Evolutionary conservation across 345 rosid genomes (phyloP), one percentile per base, ranked within the genome.

Genomic region (Rubroshorea leprosula): DNA sequence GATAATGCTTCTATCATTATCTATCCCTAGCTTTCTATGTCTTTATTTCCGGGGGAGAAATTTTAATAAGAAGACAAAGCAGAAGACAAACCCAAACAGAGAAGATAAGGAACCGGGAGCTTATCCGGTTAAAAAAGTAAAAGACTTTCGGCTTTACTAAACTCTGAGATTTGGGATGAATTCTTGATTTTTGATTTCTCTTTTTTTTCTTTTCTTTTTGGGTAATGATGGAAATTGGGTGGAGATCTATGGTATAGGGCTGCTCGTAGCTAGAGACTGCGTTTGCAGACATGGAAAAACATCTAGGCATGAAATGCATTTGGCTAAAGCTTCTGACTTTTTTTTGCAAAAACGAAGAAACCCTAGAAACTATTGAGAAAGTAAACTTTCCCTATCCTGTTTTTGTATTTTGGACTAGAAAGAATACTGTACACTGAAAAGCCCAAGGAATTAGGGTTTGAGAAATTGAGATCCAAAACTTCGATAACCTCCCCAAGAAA

Each of bases 31-130:
- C 79, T 25, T 49, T 74, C 80, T 35, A 35, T 8, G 12, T 35
- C 41, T 72, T 69, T 58, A 72, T 75, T 78, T 74, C 72, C 84
- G 85, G 83, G 77, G 79, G 77, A 71, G 19, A 27, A 29, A 21
- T 20, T 19, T 15, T 0, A 49, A 23, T 16, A 21, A 58, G 11
- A 35, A 35, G 41, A 35, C 41, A 35, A 27, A 27, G n/a, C n/a
- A n/a, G 4, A 27, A 35, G 12, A 35, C 12, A 8, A 2, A 2
- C 41, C 7, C 12, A 35, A 35, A 27, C 8, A 27, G 12, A 35
- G 41, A 35, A 35, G 41, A 35, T 35, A 35, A 35, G 41, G 41
- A 35, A 35, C 41, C 41, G 5, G 9, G 9, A 29, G 35, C 35
- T 29, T 29, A 3, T 29, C 35, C n/a, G n/a, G 9, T 29, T 9